These are phyloP conservation scores for Helianthus annuus DNA, from an alignment of 129 eudicot species.

Conservation along the genomic window HanXRQr2.0-SUNRISE NC_035449.2:137648733-137649232, in stretches of 20 bases:
- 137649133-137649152: not conserved
- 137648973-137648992: constrained; percentile 22
- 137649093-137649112: not conserved
- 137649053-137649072: not conserved
- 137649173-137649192: constrained; percentile 38
- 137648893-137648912: constrained; percentile 73
- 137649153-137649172: constrained; percentile 42
- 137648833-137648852: constrained; percentile 69
- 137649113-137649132: not conserved
- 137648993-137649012: not conserved
- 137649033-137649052: not conserved
- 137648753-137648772: not conserved
- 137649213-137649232: constrained; percentile 41
- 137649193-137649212: constrained; percentile 37
- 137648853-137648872: constrained; percentile 70
- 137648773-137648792: not conserved
- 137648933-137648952: constrained; percentile 77
- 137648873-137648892: constrained; percentile 78
- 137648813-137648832: constrained; percentile 88
- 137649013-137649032: not conserved
- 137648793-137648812: constrained; percentile 18
- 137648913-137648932: constrained; percentile 84
- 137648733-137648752: not conserved
- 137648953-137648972: constrained; percentile 84
- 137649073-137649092: not conserved